Evolutionary conservation across 371 early-diverging fungal species (phyloP).

Genomic region (Conidiobolus coronatus): DNA sequence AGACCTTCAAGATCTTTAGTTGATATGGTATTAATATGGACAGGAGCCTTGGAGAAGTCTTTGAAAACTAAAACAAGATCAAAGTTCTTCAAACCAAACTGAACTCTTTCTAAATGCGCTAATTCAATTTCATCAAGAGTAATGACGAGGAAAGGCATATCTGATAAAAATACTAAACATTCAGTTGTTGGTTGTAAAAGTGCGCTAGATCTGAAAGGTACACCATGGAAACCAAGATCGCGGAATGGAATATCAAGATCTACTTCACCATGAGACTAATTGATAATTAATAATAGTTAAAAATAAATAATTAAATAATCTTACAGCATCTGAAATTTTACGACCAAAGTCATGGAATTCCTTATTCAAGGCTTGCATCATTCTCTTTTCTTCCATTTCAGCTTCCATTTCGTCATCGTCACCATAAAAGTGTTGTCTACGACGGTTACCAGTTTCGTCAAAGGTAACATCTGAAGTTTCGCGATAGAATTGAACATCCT

Average conservation of each 20-base stretch:
- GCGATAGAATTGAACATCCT: slow-evolving; percentile 97
- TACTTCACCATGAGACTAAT: slow-evolving; percentile 47
- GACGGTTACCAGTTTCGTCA: slow-evolving; percentile 95
- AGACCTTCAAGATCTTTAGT: slow-evolving; percentile 83
- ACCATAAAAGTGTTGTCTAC: slow-evolving; percentile 75
- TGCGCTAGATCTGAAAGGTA: slow-evolving; percentile 86
- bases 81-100: slow-evolving; percentile 95
- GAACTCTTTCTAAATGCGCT: slow-evolving; percentile 95
- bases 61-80: slow-evolving; percentile 98
- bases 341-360: slow-evolving; percentile 91
- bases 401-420: slow-evolving; percentile 93
- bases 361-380: slow-evolving; percentile 69
- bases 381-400: slow-evolving; percentile 82
- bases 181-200: slow-evolving; percentile 92
- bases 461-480: slow-evolving; percentile 87
- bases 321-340: slow-evolving; percentile 62
- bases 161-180: slow-evolving; percentile 91
- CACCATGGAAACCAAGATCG: slow-evolving; percentile 93
- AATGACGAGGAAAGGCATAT: slow-evolving; percentile 89
- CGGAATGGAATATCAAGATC: slow-evolving; percentile 80
- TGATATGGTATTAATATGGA: slow-evolving; percentile 95
- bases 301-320: slow-evolving; percentile 2
- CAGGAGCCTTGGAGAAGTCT: slow-evolving; percentile 70
- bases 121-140: slow-evolving; percentile 92
- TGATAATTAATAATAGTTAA: slow-evolving; percentile 12